phyloP scores from a whole-genome alignment of 2,329 filamentous ascomycete genomes.

The Furcasterigmium furcatum region DNA sequence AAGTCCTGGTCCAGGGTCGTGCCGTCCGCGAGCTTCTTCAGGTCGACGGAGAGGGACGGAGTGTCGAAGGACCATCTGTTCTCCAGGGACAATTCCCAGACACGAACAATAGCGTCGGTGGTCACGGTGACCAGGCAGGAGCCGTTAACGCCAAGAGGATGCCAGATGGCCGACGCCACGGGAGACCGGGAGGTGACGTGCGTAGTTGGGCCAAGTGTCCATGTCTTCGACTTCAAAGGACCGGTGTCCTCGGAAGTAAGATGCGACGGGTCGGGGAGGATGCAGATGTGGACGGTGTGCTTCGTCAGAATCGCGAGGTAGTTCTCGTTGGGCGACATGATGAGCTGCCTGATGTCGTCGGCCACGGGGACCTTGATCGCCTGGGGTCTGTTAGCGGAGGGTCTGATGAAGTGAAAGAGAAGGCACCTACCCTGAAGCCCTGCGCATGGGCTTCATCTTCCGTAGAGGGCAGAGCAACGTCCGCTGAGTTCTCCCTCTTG shows the following conservation, averaged over 20 bases:
- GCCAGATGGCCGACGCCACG: constrained; percentile 82
- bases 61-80: constrained; percentile 86
- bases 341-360: constrained; percentile 79
- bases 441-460: constrained; percentile 25
- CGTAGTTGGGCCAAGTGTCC: constrained; percentile 86
- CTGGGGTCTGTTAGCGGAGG: constrained; percentile 34
- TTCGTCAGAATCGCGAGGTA: constrained; percentile 83
- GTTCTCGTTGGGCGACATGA: constrained; percentile 77
- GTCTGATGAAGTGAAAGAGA: too few relatives aligned
- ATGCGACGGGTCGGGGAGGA: constrained; percentile 78
- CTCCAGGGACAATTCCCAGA: constrained; percentile 85
- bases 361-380: constrained; percentile 74
- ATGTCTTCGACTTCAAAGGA: constrained; percentile 77
- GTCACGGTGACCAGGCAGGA: constrained; percentile 86
- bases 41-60: constrained; percentile 78
- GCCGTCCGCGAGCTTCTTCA: constrained; percentile 85
- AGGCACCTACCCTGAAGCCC: constrained; percentile 43
- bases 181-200: constrained; percentile 85
- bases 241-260: constrained; percentile 66
- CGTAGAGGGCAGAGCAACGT: constrained; percentile 21
- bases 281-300: constrained; percentile 82
- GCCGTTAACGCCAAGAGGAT: constrained; percentile 81
- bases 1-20: constrained; percentile 81
- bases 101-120: constrained; percentile 77
- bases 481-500: constrained; percentile 44